A percentile compares a stretch with the other conserved stretches of the same genome.
These are phyloP conservation scores for Phytopythium aichiense DNA, from an alignment of 352 stramenopile species.

Conservation along the genomic window DNA sequence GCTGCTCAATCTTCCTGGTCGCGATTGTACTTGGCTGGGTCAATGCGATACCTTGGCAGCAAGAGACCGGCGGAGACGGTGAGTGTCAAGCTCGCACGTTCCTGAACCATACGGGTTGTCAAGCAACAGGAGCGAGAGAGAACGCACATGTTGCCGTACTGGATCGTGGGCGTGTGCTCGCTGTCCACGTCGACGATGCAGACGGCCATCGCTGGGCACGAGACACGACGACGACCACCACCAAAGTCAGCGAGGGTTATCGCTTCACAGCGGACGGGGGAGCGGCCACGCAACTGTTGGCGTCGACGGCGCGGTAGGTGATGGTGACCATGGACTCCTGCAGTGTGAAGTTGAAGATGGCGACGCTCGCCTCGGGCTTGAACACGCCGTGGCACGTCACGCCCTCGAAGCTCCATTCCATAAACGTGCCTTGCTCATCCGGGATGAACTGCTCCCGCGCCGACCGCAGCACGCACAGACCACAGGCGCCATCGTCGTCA, in stretches of 20 bases:
- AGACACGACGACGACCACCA: not conserved
- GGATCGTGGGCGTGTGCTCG: slow-evolving; percentile 74
- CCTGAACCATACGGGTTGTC: not conserved
- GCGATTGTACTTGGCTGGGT: slow-evolving; percentile 67
- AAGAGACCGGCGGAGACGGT: not conserved
- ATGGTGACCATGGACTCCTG: slow-evolving; percentile 85
- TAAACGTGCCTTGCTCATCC: slow-evolving; percentile 72
- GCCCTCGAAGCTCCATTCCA: slow-evolving; percentile 85
- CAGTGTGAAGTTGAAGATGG: slow-evolving; percentile 81
- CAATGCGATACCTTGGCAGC: slow-evolving; percentile 64
- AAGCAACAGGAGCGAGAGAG: not conserved
- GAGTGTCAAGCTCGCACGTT: not conserved
- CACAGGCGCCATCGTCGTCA: not conserved
- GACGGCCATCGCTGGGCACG: slow-evolving; percentile 61
- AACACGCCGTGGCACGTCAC: slow-evolving; percentile 81
- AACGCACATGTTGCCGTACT: slow-evolving; percentile 82
- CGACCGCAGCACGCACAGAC: slow-evolving; percentile 4
- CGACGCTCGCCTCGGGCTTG: slow-evolving; percentile 73
- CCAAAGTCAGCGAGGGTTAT: not conserved
- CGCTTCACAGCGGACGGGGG: not conserved
- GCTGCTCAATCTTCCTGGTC: slow-evolving; percentile 32
- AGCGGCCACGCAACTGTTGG: slow-evolving; percentile 43
- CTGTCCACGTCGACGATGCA: slow-evolving; percentile 84
- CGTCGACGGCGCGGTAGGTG: slow-evolving; percentile 74
- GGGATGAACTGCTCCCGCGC: slow-evolving; percentile 56